phyloP scores from a whole-genome alignment of 768 basidiomycete genomes.

The Podaxis mareebaensis region DNA sequence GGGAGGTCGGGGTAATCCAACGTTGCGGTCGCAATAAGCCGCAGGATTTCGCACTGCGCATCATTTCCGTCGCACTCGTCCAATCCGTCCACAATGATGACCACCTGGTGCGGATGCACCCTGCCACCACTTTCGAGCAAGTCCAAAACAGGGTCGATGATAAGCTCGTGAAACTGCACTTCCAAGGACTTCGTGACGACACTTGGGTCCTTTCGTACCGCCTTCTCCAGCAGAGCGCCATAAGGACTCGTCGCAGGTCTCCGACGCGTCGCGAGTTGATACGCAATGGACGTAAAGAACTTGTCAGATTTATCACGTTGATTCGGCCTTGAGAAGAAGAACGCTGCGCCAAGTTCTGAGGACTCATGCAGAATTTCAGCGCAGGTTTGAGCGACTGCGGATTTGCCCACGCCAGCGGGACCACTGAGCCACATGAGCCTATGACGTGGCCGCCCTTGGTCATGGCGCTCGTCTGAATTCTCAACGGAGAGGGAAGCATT shows the following conservation, averaged over 20 bases:
- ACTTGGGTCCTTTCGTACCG: constrained; percentile 19
- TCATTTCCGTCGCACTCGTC: constrained; percentile 26
- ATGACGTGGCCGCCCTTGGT: not conserved
- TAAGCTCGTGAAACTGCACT: constrained; percentile 20
- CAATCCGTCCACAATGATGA: constrained; percentile 27
- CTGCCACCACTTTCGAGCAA: not conserved
- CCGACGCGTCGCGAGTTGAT: constrained; percentile 24
- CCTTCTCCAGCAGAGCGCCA: constrained; percentile 6
- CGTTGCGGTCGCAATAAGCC: constrained; percentile 8
- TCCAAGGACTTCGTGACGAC: constrained; percentile 19
- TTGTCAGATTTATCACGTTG: constrained; percentile 23
- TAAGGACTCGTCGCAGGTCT: constrained; percentile 5
- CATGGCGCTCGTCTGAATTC: not conserved
- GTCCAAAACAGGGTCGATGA: constrained; percentile 18
- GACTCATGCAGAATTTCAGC: constrained; percentile 21
- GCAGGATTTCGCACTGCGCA: constrained; percentile 18
- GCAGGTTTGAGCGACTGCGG: constrained; percentile 27
- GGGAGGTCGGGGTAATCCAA: constrained; percentile 16
- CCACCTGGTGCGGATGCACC: not conserved
- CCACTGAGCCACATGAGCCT: constrained; percentile 24
- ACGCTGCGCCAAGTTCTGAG: constrained; percentile 29
- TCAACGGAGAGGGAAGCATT: not conserved
- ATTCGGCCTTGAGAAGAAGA: constrained; percentile 35
- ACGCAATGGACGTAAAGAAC: constrained; percentile 32
- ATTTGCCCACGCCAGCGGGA: constrained; percentile 29